These are phyloP conservation scores for Sordaria brevicollis DNA, from an alignment of 495 filamentous ascomycete species.

Conservation along the genomic window DNA sequence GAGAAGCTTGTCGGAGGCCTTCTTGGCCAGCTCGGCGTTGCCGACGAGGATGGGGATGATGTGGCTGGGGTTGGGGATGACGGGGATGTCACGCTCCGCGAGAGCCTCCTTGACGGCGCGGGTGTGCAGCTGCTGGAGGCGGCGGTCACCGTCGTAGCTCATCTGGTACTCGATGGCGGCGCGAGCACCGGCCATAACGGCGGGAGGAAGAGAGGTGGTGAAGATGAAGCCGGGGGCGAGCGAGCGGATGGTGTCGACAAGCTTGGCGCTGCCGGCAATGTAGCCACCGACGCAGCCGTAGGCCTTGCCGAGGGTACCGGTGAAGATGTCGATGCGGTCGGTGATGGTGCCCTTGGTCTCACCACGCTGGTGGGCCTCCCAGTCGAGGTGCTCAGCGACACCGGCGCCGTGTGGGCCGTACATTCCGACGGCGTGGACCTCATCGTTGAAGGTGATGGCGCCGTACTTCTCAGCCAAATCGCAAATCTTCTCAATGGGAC, in stretches of 20 bases:
- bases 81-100: constrained; percentile 73
- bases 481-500: constrained; percentile 89
- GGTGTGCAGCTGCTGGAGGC: constrained; percentile 91
- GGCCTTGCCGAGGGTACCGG: constrained; percentile 91
- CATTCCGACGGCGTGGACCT: constrained; percentile 98
- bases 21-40: constrained; percentile 85
- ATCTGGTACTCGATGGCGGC: constrained; percentile 90
- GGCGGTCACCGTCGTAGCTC: constrained; percentile 66
- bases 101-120: constrained; percentile 79
- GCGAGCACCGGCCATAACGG: constrained; percentile 91
- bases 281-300: constrained; percentile 98
- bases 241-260: constrained; percentile 93
- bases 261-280: constrained; percentile 78
- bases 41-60: constrained; percentile 93
- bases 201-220: constrained; percentile 90
- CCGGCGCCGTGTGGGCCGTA: constrained; percentile 94
- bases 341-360: constrained; percentile 74
- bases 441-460: constrained; percentile 92
- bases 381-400: constrained; percentile 95
- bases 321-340: constrained; percentile 96
- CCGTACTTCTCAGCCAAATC: constrained; percentile 96
- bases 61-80: constrained; percentile 94
- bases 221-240: constrained; percentile 98
- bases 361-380: constrained; percentile 60
- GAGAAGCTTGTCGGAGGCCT: constrained; percentile 79